Conservation (phyloP, 2,329 filamentous ascomycete species). For the Diplodia corticola region DNA sequence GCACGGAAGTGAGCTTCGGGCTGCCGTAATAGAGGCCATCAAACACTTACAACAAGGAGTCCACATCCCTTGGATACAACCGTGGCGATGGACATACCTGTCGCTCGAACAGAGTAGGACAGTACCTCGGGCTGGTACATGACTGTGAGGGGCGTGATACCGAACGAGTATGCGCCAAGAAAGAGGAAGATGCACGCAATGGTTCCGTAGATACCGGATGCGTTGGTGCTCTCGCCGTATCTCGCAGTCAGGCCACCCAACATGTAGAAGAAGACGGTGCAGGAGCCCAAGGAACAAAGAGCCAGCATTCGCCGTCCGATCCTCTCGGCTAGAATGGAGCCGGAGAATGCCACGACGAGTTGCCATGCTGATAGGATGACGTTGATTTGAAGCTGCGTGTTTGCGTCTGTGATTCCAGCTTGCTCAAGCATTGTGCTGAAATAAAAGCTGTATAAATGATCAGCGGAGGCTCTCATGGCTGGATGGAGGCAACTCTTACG, state of each 20-base stretch:
- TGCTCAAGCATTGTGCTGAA: constrained; percentile 46
- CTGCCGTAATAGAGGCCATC: neutral
- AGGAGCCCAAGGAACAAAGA: constrained; percentile 23
- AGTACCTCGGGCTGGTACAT: constrained; percentile 39
- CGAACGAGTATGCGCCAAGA: constrained; percentile 37
- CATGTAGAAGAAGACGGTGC: constrained; percentile 15
- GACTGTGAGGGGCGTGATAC: constrained; percentile 39
- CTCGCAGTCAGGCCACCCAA: constrained; percentile 22
- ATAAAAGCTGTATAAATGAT: constrained; percentile 29
- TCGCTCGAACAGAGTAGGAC: constrained; percentile 36
- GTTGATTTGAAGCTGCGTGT: constrained; percentile 46
- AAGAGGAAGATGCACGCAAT: constrained; percentile 34
- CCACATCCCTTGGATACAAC: constrained; percentile 28
- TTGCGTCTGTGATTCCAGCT: constrained; percentile 48
- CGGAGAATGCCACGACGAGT: constrained; percentile 23
- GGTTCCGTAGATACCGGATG: constrained; percentile 45
- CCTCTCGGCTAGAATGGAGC: constrained; percentile 24
- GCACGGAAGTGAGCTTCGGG: constrained; percentile 37
- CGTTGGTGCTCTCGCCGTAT: constrained; percentile 41
- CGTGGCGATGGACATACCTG: constrained; percentile 31
- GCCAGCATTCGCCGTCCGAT: constrained; percentile 20
- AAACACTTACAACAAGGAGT: neutral
- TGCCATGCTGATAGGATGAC: constrained; percentile 25
- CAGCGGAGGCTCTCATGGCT: neutral
- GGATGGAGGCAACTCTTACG: constrained; percentile 17